Conservation (phyloP, 371 early-diverging fungal genomes). For the Mucor saturninus region DNA sequence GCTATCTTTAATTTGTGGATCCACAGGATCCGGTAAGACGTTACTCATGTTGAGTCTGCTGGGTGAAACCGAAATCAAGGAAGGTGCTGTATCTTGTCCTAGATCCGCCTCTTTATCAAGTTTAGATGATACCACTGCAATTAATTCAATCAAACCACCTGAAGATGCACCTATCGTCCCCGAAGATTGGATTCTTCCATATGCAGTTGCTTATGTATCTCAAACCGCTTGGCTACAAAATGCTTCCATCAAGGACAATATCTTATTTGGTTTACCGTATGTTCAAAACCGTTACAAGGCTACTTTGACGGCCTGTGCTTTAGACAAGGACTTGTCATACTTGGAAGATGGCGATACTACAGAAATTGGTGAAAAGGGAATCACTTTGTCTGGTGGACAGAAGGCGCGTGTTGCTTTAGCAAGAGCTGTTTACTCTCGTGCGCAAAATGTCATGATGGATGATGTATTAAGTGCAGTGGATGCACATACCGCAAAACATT, state of each 20-base stretch:
- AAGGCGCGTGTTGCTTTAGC: constrained; percentile 85
- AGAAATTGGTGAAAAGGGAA: constrained; percentile 90
- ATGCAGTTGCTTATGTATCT: constrained; percentile 34
- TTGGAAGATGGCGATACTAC: constrained; percentile 89
- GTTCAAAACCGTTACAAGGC: constrained; percentile 53
- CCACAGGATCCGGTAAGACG: constrained; percentile 73
- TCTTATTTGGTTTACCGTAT: constrained; percentile 56
- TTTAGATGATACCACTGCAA: constrained; percentile 7
- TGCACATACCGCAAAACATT: constrained; percentile 88
- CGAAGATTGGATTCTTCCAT: constrained; percentile 22
- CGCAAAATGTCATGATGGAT: constrained; percentile 78
- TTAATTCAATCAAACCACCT: constrained; percentile 12
- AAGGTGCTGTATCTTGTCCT: constrained; percentile 22
- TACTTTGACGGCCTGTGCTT: constrained; percentile 68
- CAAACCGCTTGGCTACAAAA: constrained; percentile 85
- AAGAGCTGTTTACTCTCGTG: constrained; percentile 82
- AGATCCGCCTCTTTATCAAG: constrained; percentile 16
- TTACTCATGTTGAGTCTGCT: constrained; percentile 66
- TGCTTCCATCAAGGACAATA: constrained; percentile 74
- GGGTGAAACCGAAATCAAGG: constrained; percentile 38
- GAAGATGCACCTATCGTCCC: constrained; percentile 17
- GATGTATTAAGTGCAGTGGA: constrained; percentile 85
- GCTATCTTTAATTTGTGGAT: constrained; percentile 61
- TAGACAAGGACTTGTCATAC: constrained; percentile 54
- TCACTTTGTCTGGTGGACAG: constrained; percentile 79